Percentiles rank a stretch among this genome's conserved stretches.
phyloP scores from a whole-genome alignment of 768 basidiomycete genomes.

The Gloeopeniophorella convolvens region DNA sequence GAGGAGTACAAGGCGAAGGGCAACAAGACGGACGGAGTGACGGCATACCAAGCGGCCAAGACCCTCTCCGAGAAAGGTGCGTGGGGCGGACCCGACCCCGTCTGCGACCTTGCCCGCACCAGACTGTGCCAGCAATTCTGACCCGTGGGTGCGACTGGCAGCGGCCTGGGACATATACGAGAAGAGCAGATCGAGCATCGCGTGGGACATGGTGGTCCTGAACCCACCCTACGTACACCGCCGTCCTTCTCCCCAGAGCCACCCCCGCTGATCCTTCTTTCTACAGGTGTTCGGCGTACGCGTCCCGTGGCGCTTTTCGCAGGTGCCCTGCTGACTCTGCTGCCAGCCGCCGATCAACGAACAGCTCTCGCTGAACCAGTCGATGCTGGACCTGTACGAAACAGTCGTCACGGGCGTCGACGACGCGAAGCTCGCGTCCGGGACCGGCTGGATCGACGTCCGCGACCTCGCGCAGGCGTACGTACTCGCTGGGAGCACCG shows the following conservation, averaged over 20 bases:
- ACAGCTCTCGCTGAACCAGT: slow-evolving; percentile 29
- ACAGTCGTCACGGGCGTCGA: neutral
- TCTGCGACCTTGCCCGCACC: too few species aligned
- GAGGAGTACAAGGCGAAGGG: slow-evolving; percentile 42
- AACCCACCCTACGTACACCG: slow-evolving; percentile 29
- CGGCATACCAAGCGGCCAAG: slow-evolving; percentile 60
- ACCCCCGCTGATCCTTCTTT: too few species aligned
- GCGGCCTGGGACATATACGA: slow-evolving; percentile 31
- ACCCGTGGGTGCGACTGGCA: slow-evolving; percentile 8
- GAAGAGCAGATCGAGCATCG: slow-evolving; percentile 22
- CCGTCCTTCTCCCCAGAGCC: too few species aligned
- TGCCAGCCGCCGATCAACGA: slow-evolving; percentile 24
- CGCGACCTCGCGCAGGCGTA: slow-evolving; percentile 27
- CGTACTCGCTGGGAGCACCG: slow-evolving; percentile 21
- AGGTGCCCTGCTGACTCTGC: neutral
- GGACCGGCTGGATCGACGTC: slow-evolving; percentile 31
- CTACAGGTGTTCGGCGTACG: too few species aligned
- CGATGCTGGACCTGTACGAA: slow-evolving; percentile 12
- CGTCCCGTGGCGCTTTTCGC: too few species aligned
- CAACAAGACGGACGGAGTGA: slow-evolving; percentile 29
- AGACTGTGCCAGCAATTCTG: too few species aligned
- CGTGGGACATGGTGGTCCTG: slow-evolving; percentile 31
- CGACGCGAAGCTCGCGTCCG: slow-evolving; percentile 6
- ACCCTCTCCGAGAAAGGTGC: slow-evolving; percentile 54
- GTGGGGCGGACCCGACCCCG: neutral